Percentiles rank a stretch among this genome's conserved stretches.
phyloP scores from a whole-genome alignment of 495 filamentous ascomycete genomes.

The Penicillium fimorum region DNA sequence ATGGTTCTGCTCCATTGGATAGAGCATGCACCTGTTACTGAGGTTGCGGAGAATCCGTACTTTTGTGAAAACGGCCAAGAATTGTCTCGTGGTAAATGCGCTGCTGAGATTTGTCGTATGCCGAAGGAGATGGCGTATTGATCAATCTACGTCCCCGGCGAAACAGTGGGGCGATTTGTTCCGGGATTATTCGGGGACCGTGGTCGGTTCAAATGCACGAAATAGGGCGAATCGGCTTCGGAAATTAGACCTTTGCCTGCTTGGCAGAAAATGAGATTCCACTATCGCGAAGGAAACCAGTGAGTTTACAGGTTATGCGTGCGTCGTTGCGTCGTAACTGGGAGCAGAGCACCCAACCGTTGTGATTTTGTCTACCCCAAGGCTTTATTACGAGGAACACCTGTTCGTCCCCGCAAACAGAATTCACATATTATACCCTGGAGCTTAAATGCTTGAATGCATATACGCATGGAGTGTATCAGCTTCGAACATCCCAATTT shows the following conservation, averaged over 20 bases:
- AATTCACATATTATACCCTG: neutral
- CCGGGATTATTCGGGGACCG: constrained; percentile 16
- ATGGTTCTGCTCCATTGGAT: constrained; percentile 33
- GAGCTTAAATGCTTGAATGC: neutral
- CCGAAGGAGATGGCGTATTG: constrained; percentile 13
- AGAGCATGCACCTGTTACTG: constrained; percentile 16
- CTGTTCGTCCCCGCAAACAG: neutral
- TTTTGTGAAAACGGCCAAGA: constrained; percentile 40
- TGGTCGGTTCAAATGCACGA: constrained; percentile 32
- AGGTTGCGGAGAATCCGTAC: constrained; percentile 31
- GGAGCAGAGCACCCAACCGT: neutral
- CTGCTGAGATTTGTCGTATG: constrained; percentile 25
- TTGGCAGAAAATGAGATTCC: constrained; percentile 40
- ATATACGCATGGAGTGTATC: neutral
- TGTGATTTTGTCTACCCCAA: neutral
- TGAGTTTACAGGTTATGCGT: constrained; percentile 21
- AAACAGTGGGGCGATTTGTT: constrained; percentile 35
- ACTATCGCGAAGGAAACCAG: constrained; percentile 30
- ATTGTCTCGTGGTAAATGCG: constrained; percentile 25
- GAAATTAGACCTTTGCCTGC: constrained; percentile 29
- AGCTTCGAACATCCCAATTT: neutral
- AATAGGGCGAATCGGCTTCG: constrained; percentile 29
- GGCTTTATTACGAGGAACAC: neutral
- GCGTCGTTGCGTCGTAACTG: neutral
- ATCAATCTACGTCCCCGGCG: neutral